Percentiles rank a stretch among this genome's conserved stretches.
These are phyloP conservation scores for Mycena alexandri DNA, from an alignment of 768 basidiomycete genomes.

Conservation along the genomic window DNA sequence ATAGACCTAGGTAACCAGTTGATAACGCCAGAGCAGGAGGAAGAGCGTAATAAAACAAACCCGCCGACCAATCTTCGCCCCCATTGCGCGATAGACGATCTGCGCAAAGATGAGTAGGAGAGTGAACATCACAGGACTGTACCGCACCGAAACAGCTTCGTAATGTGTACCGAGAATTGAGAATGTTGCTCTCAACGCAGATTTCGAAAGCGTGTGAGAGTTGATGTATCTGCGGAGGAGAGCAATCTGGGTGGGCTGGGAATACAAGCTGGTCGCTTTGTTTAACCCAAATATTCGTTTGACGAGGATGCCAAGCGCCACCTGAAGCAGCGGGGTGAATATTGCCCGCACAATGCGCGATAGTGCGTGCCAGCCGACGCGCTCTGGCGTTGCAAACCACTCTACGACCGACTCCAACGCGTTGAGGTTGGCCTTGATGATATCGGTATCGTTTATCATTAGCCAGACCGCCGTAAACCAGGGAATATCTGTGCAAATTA, in stretches of 20 bases:
- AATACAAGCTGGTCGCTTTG: conserved; percentile 37
- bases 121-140: neutral
- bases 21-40: neutral
- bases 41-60: neutral
- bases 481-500: conserved; percentile 49
- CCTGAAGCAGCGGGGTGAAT: conserved; percentile 52
- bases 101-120: conserved; percentile 23
- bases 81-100: conserved; percentile 59
- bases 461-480: conserved; percentile 56
- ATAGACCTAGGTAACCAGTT: conserved; percentile 45
- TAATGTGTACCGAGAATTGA: conserved; percentile 60
- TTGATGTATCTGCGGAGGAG: conserved; percentile 54
- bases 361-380: conserved; percentile 55
- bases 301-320: conserved; percentile 54
- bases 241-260: conserved; percentile 45
- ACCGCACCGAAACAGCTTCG: conserved; percentile 56
- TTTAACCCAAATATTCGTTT: conserved; percentile 58
- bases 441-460: conserved; percentile 51
- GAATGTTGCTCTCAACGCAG: conserved; percentile 51
- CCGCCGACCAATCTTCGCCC: conserved; percentile 60
- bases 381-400: conserved; percentile 57
- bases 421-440: conserved; percentile 44
- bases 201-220: conserved; percentile 50
- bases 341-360: conserved; percentile 54
- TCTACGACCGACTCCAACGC: conserved; percentile 56